Percentiles rank a stretch among this genome's conserved stretches.
Evolutionary conservation across 306 rosid species (phyloP).

Genomic region (Glycine tomentella): DNA sequence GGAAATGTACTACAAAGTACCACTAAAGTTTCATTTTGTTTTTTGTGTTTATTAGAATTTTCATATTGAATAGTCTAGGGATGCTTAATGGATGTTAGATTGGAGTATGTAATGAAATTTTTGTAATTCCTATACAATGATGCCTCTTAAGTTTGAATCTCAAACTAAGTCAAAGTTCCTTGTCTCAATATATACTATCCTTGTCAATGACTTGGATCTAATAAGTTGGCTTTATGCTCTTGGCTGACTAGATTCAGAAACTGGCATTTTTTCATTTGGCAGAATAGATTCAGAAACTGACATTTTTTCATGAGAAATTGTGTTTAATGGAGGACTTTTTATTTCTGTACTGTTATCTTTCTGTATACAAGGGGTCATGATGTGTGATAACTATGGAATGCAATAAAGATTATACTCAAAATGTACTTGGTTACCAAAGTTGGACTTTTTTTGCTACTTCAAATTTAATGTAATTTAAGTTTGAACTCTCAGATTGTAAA

Average conservation of each 20-base stretch:
- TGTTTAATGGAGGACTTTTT: background rate
- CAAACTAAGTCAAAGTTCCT: background rate
- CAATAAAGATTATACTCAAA: constrained; percentile 32
- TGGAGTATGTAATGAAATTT: constrained; percentile 8
- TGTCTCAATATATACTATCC: background rate
- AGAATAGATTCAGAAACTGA: background rate
- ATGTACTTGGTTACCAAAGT: constrained; percentile 23
- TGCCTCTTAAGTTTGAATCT: background rate
- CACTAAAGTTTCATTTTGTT: constrained; percentile 9
- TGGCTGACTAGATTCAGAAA: background rate
- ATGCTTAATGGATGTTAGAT: background rate
- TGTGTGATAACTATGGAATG: constrained; percentile 33
- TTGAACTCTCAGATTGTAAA: constrained; percentile 19
- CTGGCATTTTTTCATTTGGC: background rate
- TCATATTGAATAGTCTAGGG: background rate
- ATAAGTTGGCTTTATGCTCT: constrained; percentile 2
- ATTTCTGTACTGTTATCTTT: constrained; percentile 23
- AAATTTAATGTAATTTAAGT: constrained; percentile 16
- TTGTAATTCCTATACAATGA: background rate
- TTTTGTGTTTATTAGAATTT: background rate
- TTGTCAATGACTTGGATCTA: constrained; percentile 14
- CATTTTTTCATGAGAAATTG: background rate
- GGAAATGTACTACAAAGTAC: constrained; percentile 5
- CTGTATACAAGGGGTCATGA: constrained; percentile 45
- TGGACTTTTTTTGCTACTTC: background rate